A percentile compares a stretch with the other conserved stretches of the same genome.
Conservation (phyloP, 176 grass and related monocot species). For the Raddia guianensis region DNA sequence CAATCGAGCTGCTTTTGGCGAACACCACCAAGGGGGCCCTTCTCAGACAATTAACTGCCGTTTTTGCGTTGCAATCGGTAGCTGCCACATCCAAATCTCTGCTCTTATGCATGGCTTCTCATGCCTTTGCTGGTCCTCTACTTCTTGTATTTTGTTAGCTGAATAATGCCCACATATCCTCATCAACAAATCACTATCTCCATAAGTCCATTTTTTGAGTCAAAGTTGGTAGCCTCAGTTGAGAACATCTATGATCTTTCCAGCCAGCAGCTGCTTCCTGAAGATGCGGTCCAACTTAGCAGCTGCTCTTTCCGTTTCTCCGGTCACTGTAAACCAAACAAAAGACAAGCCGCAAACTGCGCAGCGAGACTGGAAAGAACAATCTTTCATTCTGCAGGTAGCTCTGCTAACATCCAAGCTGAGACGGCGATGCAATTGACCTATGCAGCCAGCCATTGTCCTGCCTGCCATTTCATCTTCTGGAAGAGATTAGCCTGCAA, state of each 20-base stretch:
- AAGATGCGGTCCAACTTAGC: neutral
- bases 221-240: slow-evolving; percentile 13
- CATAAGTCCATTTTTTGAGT: neutral
- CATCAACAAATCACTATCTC: neutral
- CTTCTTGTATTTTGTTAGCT: neutral
- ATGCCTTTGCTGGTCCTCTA: neutral
- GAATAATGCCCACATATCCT: neutral
- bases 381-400: neutral
- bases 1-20: neutral
- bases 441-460: neutral
- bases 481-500: neutral
- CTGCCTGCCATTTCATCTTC: neutral
- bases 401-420: slow-evolving; percentile 4
- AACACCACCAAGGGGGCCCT: neutral
- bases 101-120: neutral
- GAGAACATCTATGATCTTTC: neutral
- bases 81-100: neutral
- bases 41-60: neutral
- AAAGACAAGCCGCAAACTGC: neutral
- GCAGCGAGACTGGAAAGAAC: neutral
- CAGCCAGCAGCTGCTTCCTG: neutral
- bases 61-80: neutral
- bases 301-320: neutral
- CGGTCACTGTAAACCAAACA: neutral
- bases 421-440: neutral